Conservation (phyloP, 2,329 filamentous ascomycete genomes). For the Volutella citrinella region DNA sequence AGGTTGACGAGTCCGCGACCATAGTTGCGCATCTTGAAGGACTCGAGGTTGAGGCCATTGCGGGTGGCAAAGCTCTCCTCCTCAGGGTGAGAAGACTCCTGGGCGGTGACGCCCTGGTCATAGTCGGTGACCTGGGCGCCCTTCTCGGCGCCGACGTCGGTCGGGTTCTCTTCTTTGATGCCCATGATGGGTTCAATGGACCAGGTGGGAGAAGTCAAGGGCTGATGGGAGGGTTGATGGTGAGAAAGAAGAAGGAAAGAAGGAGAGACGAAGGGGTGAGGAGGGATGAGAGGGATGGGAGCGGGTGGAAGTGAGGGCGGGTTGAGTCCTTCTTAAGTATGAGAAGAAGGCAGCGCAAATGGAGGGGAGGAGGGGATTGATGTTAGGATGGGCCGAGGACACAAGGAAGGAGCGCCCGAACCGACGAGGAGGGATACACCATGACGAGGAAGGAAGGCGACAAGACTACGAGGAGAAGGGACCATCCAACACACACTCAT, state of each 20-base stretch:
- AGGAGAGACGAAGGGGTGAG: slow-evolving; percentile 10
- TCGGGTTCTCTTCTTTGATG: slow-evolving; percentile 18
- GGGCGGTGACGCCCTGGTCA: slow-evolving; percentile 13
- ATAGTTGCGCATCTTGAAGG: slow-evolving; percentile 20
- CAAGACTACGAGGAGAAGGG: no score
- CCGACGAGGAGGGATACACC: no score
- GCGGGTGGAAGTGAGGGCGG: slow-evolving; percentile 6
- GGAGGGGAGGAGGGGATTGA: slow-evolving; percentile 4
- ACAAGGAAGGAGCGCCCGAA: neutral
- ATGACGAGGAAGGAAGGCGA: no score
- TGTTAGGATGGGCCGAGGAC: slow-evolving; percentile 8
- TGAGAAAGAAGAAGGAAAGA: slow-evolving; percentile 1
- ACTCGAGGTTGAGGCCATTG: slow-evolving; percentile 24
- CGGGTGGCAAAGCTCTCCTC: slow-evolving; percentile 20
- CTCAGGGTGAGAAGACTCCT: slow-evolving; percentile 10
- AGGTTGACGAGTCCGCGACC: slow-evolving; percentile 28
- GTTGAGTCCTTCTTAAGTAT: slow-evolving; percentile 18
- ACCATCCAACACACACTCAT: no score
- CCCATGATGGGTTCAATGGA: slow-evolving; percentile 15
- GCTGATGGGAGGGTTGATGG: neutral
- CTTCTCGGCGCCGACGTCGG: slow-evolving; percentile 21
- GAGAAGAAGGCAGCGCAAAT: slow-evolving; percentile 6
- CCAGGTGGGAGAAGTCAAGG: neutral
- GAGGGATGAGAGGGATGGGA: slow-evolving; percentile 11
- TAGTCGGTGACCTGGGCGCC: slow-evolving; percentile 15